Evolutionary conservation across 78 protist genomes (phyloP).

Genomic region (Emiliania huxleyi): DNA sequence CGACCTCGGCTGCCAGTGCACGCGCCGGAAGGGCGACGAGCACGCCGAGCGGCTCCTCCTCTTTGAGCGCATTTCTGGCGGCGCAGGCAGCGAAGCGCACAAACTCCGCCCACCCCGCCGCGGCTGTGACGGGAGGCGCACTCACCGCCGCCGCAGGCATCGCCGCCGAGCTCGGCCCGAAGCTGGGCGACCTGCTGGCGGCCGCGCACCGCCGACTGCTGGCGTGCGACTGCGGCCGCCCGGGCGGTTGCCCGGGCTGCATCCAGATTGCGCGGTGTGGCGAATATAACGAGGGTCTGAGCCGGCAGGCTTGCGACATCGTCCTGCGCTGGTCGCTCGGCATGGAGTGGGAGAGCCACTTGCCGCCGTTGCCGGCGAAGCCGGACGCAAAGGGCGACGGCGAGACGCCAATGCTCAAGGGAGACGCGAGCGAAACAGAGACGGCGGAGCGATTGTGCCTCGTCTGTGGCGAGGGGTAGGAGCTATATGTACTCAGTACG

Average conservation of each 20-base stretch:
- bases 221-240: neutral
- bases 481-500: no score
- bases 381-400: no score
- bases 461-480: no score
- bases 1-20: constrained; percentile 28
- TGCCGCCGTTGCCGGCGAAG: neutral
- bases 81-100: no score
- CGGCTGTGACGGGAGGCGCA: neutral
- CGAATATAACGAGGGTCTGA: constrained; percentile 10
- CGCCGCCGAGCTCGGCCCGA: neutral
- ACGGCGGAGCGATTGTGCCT: no score
- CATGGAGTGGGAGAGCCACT: neutral
- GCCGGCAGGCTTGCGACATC: neutral
- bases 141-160: neutral
- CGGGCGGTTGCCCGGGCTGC: neutral
- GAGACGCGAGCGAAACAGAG: no score
- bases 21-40: neutral
- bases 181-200: neutral
- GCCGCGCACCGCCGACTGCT: neutral
- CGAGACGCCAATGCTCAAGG: no score
- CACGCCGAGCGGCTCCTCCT: neutral
- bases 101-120: no score
- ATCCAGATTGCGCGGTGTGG: neutral
- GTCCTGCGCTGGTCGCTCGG: neutral
- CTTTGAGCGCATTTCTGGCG: neutral